Evolutionary conservation across 208 protist species (phyloP).

Genomic region (Acanthamoeba lenticulata): DNA sequence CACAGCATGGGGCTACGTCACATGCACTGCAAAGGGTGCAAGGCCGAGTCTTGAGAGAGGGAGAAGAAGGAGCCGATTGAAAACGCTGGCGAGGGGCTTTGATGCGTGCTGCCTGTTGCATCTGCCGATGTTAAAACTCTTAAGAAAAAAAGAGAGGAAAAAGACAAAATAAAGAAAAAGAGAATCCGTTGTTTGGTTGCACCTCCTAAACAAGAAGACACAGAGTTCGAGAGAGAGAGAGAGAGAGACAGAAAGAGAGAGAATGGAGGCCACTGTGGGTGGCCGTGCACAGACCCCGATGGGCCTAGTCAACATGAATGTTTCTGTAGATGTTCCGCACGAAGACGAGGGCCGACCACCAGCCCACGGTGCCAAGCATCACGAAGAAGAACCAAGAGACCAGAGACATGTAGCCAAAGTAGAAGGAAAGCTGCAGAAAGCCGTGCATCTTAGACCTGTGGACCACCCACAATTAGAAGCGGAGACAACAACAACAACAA

Average conservation of each 20-base stretch:
- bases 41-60: background rate
- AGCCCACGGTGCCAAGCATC: constrained; percentile 90
- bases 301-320: constrained; percentile 88
- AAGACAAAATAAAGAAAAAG: too few species aligned
- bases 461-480: too few species aligned
- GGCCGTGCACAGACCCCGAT: background rate
- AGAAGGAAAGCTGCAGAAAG: constrained; percentile 86
- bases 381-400: constrained; percentile 88
- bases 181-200: too few species aligned
- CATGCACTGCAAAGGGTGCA: background rate
- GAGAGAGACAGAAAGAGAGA: background rate
- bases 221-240: background rate
- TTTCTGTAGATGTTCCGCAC: constrained; percentile 88
- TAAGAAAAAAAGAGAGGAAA: background rate
- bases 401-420: constrained; percentile 90
- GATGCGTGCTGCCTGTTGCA: background rate
- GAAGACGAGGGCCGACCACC: constrained; percentile 86
- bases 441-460: constrained; percentile 87
- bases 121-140: background rate
- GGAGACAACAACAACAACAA: background rate
- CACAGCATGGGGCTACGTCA: background rate
- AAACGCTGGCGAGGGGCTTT: background rate
- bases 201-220: too few species aligned
- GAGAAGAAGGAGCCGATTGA: background rate
- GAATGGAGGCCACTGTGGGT: background rate